Evolutionary conservation across 345 rosid genomes (phyloP).

Genomic region (Leavenworthia alabamica): DNA sequence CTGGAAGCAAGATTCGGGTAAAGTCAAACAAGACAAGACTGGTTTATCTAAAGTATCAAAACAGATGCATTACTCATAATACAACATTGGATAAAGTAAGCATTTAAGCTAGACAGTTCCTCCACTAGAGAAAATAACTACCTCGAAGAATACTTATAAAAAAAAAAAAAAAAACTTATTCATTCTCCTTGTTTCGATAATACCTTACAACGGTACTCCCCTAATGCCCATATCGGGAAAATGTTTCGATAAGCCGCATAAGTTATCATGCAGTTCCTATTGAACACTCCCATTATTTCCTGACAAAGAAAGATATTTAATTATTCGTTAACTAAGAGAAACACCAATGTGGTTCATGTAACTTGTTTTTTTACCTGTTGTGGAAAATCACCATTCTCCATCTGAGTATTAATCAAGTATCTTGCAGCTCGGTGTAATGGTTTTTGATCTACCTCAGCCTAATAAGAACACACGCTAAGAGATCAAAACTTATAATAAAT

Average conservation of each 20-base stretch:
- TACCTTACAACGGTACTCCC: too few relatives aligned
- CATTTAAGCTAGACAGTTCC: too few relatives aligned
- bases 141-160: background rate
- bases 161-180: too few relatives aligned
- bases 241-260: slow-evolving; percentile 55
- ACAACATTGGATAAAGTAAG: background rate
- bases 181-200: slow-evolving; percentile 31
- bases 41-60: background rate
- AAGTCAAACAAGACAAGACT: slow-evolving; percentile 1
- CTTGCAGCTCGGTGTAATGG: slow-evolving; percentile 59
- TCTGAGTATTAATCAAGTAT: slow-evolving; percentile 50
- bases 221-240: slow-evolving; percentile 61
- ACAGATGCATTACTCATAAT: slow-evolving; percentile 1
- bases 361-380: slow-evolving; percentile 48
- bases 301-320: slow-evolving; percentile 18
- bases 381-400: slow-evolving; percentile 71
- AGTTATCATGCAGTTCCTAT: slow-evolving; percentile 64
- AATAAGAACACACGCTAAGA: slow-evolving; percentile 18
- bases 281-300: slow-evolving; percentile 81
- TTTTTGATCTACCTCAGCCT: slow-evolving; percentile 56
- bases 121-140: too few relatives aligned
- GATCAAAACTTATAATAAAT: background rate
- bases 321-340: background rate
- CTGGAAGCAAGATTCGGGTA: slow-evolving; percentile 11
- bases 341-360: background rate